Percentiles rank a stretch among this genome's conserved stretches.
Evolutionary conservation across 768 basidiomycete genomes (phyloP).

Genomic region (Collybiopsis luxurians): DNA sequence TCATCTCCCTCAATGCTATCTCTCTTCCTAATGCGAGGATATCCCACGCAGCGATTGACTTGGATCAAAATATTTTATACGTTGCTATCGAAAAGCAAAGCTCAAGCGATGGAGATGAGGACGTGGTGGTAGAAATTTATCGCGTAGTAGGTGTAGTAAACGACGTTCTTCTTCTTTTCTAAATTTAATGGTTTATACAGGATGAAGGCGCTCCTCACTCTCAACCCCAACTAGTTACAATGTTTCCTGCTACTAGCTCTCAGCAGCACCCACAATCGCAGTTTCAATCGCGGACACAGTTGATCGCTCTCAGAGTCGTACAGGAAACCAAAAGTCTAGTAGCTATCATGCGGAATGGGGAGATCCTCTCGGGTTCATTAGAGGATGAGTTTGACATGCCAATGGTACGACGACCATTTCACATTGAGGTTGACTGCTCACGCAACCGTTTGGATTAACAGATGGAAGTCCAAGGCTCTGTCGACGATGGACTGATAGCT

Average conservation of each 20-base stretch:
- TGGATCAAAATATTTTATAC: constrained; percentile 61
- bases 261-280: no score
- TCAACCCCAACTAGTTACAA: constrained; percentile 27
- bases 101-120: constrained; percentile 40
- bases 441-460: no score
- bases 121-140: constrained; percentile 61
- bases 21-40: constrained; percentile 30
- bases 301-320: constrained; percentile 66
- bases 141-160: constrained; percentile 28
- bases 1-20: constrained; percentile 30
- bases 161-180: background rate
- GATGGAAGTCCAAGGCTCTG: constrained; percentile 82
- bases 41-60: constrained; percentile 52
- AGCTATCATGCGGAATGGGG: constrained; percentile 72
- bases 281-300: constrained; percentile 31
- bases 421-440: background rate
- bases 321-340: constrained; percentile 69
- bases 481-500: constrained; percentile 80
- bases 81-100: constrained; percentile 55
- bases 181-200: background rate
- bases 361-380: constrained; percentile 69
- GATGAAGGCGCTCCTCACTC: background rate
- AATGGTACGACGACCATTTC: constrained; percentile 33
- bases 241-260: constrained; percentile 34
- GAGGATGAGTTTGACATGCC: constrained; percentile 49